These are phyloP conservation scores for Colletotrichum truncatum DNA, from an alignment of 2,329 filamentous ascomycete genomes.

Conservation along the genomic window DNA sequence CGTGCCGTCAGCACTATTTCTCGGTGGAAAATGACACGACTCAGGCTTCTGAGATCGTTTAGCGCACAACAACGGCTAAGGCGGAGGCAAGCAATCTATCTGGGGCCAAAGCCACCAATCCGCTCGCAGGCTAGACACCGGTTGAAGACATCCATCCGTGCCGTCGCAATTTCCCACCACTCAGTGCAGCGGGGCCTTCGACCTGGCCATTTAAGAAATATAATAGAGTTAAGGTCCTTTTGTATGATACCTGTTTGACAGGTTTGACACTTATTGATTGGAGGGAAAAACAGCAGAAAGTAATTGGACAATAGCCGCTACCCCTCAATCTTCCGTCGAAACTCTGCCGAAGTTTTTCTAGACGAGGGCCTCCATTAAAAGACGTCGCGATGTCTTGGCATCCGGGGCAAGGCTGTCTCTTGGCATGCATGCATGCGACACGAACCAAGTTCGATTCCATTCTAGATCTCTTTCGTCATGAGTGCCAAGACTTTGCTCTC, in stretches of 20 bases:
- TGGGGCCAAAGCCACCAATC: background rate
- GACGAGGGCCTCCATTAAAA: background rate
- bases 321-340: background rate
- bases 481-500: background rate
- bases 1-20: too few species aligned
- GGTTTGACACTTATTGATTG: background rate
- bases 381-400: background rate
- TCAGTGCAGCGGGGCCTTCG: background rate
- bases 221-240: background rate
- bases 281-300: background rate
- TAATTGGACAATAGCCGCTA: too few species aligned
- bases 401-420: background rate
- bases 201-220: background rate
- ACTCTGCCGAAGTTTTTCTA: background rate
- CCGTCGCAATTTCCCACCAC: background rate
- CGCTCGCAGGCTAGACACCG: background rate
- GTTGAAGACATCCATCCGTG: background rate
- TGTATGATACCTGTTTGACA: background rate
- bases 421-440: too few species aligned
- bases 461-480: background rate
- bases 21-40: too few species aligned
- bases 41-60: background rate
- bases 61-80: background rate
- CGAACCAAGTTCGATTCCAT: background rate
- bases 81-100: background rate